Evolutionary conservation across 164 flowering plant genomes (phyloP).

Genomic region (Tetracentron sinense): DNA sequence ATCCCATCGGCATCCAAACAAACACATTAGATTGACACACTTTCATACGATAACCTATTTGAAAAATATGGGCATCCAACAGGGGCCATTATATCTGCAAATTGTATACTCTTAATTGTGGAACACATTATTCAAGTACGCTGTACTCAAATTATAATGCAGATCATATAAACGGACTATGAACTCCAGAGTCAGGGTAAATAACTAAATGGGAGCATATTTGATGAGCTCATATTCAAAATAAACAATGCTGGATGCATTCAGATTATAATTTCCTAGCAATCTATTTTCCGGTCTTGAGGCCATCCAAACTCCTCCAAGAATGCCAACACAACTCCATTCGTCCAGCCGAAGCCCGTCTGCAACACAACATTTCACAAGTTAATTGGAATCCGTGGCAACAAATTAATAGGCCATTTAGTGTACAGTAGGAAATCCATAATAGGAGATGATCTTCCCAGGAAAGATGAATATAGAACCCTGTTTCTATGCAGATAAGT

Average conservation of each 20-base stretch:
- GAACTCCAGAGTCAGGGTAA: no score
- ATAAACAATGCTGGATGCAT: neutral
- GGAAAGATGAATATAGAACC: neutral
- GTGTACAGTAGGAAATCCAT: neutral
- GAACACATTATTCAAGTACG: no score
- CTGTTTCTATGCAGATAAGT: neutral
- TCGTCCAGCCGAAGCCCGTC: slow-evolving; percentile 99
- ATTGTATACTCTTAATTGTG: no score
- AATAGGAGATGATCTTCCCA: neutral
- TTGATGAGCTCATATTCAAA: no score
- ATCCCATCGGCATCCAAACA: no score
- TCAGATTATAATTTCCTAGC: slow-evolving; percentile 7
- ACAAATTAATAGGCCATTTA: neutral
- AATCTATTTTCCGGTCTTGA: slow-evolving; percentile 40
- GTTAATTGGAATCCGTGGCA: neutral
- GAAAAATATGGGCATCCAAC: no score
- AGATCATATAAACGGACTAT: no score
- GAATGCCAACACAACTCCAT: slow-evolving; percentile 84
- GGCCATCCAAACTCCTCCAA: slow-evolving; percentile 97
- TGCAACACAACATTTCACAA: slow-evolving; percentile 26
- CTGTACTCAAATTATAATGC: no score
- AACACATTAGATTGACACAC: no score
- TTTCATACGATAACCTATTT: no score
- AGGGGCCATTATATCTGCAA: no score
- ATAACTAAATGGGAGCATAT: no score